phyloP scores from a whole-genome alignment of 345 rosid genomes.

The Erodium maritimum region DNA sequence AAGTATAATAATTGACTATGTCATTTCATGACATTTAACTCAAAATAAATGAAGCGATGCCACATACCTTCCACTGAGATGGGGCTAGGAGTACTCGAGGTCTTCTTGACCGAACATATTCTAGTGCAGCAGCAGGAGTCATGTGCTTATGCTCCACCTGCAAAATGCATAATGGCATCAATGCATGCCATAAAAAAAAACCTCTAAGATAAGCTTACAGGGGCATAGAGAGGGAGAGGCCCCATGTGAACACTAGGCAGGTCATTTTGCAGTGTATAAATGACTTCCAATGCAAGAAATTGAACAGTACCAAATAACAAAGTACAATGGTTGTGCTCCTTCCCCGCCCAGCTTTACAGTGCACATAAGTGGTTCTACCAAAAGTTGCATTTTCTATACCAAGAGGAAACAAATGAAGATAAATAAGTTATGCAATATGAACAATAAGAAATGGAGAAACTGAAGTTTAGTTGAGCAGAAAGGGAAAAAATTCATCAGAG shows the following conservation, averaged over 20 bases:
- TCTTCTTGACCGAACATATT: conserved; percentile 48
- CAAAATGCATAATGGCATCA: conserved; percentile 10
- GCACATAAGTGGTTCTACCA: conserved; percentile 70
- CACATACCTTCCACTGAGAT: conserved; percentile 47
- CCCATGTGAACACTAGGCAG: background rate
- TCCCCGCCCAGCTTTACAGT: conserved; percentile 95
- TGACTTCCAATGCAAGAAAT: background rate
- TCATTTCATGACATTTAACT: background rate
- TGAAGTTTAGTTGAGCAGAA: background rate
- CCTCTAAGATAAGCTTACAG: background rate
- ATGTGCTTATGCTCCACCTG: conserved; percentile 46
- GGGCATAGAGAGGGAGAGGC: background rate
- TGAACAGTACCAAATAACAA: conserved; percentile 51
- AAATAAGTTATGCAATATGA: no score
- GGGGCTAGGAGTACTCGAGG: conserved; percentile 57
- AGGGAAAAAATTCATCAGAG: background rate
- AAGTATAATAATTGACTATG: background rate
- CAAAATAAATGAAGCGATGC: background rate
- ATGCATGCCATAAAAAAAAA: background rate
- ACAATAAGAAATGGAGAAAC: background rate
- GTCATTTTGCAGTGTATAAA: background rate
- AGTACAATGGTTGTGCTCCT: conserved; percentile 87
- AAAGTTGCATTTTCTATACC: conserved; percentile 43
- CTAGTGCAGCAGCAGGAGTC: conserved; percentile 45
- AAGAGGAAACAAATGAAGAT: conserved; percentile 1